These are phyloP conservation scores for Phanerodontia chrysosporium DNA, from an alignment of 768 basidiomycete species.

Conservation along the genomic window DNA sequence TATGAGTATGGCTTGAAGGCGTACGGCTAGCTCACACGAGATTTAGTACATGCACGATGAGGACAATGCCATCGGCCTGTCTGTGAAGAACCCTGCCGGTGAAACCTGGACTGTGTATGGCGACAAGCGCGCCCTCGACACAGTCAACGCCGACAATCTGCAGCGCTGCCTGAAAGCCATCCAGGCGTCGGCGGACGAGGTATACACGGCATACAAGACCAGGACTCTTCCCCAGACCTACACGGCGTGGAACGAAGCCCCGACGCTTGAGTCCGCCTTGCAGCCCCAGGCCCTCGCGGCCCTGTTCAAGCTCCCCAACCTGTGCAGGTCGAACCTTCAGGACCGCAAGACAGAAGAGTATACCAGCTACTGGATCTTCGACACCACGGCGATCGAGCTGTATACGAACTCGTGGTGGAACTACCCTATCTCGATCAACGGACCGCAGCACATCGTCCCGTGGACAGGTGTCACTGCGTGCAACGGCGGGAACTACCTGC, in stretches of 20 bases:
- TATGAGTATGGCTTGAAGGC: not conserved
- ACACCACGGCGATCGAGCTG: slow-evolving; percentile 2
- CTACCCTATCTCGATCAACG: slow-evolving; percentile 6
- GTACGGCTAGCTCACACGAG: not conserved
- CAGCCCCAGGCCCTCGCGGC: slow-evolving; percentile 6
- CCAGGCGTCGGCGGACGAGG: slow-evolving; percentile 15
- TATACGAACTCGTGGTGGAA: slow-evolving; percentile 4
- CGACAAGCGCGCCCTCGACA: slow-evolving; percentile 12
- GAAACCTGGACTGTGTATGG: slow-evolving; percentile 10
- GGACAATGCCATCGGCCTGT: slow-evolving; percentile 15
- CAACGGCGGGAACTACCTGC: too few species aligned
- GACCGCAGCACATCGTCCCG: not conserved
- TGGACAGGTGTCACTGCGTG: slow-evolving; percentile 1
- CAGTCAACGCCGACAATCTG: slow-evolving; percentile 1
- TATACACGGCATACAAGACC: slow-evolving; percentile 9
- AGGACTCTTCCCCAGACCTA: not conserved
- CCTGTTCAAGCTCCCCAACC: slow-evolving; percentile 8
- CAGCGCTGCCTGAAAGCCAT: slow-evolving; percentile 13
- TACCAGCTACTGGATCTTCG: slow-evolving; percentile 5
- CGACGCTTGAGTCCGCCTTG: slow-evolving; percentile 13
- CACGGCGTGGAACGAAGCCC: slow-evolving; percentile 11
- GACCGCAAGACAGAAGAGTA: not conserved
- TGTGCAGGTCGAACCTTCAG: slow-evolving; percentile 4
- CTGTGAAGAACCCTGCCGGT: slow-evolving; percentile 7
- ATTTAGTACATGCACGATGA: slow-evolving; percentile 17